These are phyloP conservation scores for Boletus sp. DNA, from an alignment of 768 basidiomycete species.

Conservation along the genomic window DNA sequence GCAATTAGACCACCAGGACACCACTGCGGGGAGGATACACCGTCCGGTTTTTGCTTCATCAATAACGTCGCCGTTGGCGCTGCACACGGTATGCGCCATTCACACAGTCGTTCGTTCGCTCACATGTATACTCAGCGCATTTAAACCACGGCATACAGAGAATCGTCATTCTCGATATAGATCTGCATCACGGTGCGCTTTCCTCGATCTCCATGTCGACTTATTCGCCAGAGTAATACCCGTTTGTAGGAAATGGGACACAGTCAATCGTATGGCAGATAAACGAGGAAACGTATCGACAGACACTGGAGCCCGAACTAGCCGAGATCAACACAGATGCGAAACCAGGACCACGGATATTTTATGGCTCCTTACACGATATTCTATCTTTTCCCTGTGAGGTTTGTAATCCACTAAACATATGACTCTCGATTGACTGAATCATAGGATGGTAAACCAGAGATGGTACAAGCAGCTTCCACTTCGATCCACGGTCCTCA, in stretches of 20 bases:
- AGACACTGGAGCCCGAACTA: conserved; percentile 53
- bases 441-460: conserved; percentile 72
- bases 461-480: conserved; percentile 84
- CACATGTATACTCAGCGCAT: conserved; percentile 56
- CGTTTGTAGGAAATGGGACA: conserved; percentile 78
- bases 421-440: background rate
- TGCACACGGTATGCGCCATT: conserved; percentile 67
- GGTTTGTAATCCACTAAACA: conserved; percentile 36
- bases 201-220: background rate
- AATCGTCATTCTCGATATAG: conserved; percentile 88
- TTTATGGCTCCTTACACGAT: conserved; percentile 94
- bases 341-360: conserved; percentile 59
- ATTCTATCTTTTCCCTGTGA: conserved; percentile 92
- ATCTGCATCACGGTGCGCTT: conserved; percentile 28
- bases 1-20: conserved; percentile 90
- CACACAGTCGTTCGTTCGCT: background rate
- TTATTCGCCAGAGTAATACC: background rate
- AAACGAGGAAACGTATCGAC: conserved; percentile 81
- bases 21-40: conserved; percentile 88
- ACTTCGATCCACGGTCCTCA: conserved; percentile 20
- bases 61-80: conserved; percentile 92
- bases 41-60: conserved; percentile 92
- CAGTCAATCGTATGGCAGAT: conserved; percentile 91
- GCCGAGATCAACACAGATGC: conserved; percentile 23
- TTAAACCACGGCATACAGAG: conserved; percentile 74